Evolutionary conservation across 805 yeast species (phyloP).

Genomic region (Soucietia sequanensis): DNA sequence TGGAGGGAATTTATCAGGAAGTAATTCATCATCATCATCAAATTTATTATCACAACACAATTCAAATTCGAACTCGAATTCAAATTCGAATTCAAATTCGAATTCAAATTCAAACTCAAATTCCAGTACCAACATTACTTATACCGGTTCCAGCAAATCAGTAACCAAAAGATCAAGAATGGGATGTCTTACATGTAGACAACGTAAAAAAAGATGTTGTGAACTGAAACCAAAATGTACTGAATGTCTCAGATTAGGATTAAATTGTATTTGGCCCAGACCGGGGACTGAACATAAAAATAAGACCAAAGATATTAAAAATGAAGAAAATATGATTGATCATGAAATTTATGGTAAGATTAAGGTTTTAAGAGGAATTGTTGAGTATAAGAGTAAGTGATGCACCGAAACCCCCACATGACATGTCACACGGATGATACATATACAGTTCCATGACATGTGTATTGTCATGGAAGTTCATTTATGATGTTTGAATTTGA

Average conservation of each 20-base stretch:
- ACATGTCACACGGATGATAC: too few species aligned
- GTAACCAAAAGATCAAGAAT: slow-evolving; percentile 54
- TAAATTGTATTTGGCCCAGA: slow-evolving; percentile 70
- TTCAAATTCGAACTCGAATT: neutral
- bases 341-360: slow-evolving; percentile 58
- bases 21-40: neutral
- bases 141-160: slow-evolving; percentile 10
- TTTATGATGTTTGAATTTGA: too few species aligned
- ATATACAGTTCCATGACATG: too few species aligned
- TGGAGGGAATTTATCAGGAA: too few species aligned
- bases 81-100: neutral
- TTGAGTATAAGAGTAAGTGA: slow-evolving; percentile 40
- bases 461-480: too few species aligned
- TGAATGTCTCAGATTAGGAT: slow-evolving; percentile 64
- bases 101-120: too few species aligned
- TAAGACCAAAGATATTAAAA: slow-evolving; percentile 49
- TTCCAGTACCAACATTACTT: neutral
- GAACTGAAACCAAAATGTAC: slow-evolving; percentile 65
- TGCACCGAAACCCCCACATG: too few species aligned
- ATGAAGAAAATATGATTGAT: slow-evolving; percentile 51
- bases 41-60: neutral
- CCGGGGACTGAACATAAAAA: slow-evolving; percentile 68
- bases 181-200: slow-evolving; percentile 80
- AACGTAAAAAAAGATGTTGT: slow-evolving; percentile 75
- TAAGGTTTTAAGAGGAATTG: slow-evolving; percentile 62